Evolutionary conservation across 768 basidiomycete genomes (phyloP), one percentile per base, ranked within the genome.

Genomic region (Stropharia rugosoannulata): DNA sequence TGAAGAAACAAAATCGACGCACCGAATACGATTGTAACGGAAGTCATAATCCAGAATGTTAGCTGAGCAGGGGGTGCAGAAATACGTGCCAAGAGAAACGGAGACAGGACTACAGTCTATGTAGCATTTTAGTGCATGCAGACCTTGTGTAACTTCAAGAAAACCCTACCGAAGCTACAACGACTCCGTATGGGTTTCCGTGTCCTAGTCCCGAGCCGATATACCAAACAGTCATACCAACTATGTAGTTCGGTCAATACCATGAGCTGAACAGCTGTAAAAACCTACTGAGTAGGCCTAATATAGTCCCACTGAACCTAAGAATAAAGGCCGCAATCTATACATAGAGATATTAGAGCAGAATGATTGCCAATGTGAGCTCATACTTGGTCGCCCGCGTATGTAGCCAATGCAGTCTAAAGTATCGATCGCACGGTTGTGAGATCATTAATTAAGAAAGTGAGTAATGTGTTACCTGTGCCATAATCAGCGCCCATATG

Each of bases 401-500:
- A 78, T 8, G 75, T 66, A 11, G 74, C 75, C 42, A 78, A 62
- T 8, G 66, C 74, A 15, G 69, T 66, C 71, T 74, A 55, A 43
- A 19, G 13, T 39, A 41, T 45, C 37, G 36, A n/a, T 43, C 7
- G 37, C 12, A 49, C 18, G 3, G 15, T 27, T 13, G 4, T 19
- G 32, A 54, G 22, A 41, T 12, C 29, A 11, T 5, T 18, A 1
- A 16, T n/a, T 12, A 36, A 39, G 49, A 10, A 22, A 7, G 18
- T n/a, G 25, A 12, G 15, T 10, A 42, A 48, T 25, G 13, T 27
- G 29, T 40, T 40, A 73, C 72, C 64, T 78, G 77, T 10, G 70
- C 73, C 76, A 76, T 77, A 38, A 79, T 77, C 56, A 79, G 63
- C 10, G 73, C 75, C 77, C 77, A 79, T 12, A 79, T 47, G 6